Conservation (phyloP, 2,329 filamentous ascomycete species). For the Cladosporium sp. region DNA sequence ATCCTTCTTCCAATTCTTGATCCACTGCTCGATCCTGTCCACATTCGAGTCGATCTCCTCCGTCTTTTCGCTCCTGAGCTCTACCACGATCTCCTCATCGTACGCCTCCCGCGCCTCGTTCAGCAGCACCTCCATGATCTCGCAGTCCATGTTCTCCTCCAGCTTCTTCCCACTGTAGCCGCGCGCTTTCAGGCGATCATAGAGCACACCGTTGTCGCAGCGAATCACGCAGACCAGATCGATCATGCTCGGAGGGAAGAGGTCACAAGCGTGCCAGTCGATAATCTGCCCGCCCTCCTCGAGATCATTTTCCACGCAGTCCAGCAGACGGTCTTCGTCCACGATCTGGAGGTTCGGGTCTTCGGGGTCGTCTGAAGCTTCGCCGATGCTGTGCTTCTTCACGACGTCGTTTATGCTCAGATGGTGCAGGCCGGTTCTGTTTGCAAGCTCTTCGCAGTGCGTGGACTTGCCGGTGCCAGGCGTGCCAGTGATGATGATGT, state of each 20-base stretch:
- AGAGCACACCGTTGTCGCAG: slow-evolving; percentile 71
- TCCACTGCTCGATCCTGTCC: slow-evolving; percentile 74
- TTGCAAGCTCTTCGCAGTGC: slow-evolving; percentile 74
- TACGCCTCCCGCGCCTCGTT: slow-evolving; percentile 87
- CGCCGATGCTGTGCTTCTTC: slow-evolving; percentile 80
- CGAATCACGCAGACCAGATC: slow-evolving; percentile 90
- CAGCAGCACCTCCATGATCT: slow-evolving; percentile 93
- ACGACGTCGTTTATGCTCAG: slow-evolving; percentile 85
- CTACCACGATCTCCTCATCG: slow-evolving; percentile 79
- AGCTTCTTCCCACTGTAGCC: slow-evolving; percentile 82
- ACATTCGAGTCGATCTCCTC: slow-evolving; percentile 87
- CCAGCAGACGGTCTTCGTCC: slow-evolving; percentile 87
- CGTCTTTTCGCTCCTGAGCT: slow-evolving; percentile 72
- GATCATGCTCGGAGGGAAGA: slow-evolving; percentile 90
- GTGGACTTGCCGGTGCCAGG: slow-evolving; percentile 95
- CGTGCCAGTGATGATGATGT: slow-evolving; percentile 92
- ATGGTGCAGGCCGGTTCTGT: slow-evolving; percentile 71
- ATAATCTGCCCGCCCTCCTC: slow-evolving; percentile 77
- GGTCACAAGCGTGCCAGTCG: slow-evolving; percentile 96
- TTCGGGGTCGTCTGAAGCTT: slow-evolving; percentile 67
- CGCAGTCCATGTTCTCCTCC: slow-evolving; percentile 91
- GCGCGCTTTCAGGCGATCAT: slow-evolving; percentile 72
- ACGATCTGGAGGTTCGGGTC: slow-evolving; percentile 85
- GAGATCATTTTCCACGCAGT: slow-evolving; percentile 78
- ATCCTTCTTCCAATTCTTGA: slow-evolving; percentile 73